Evolutionary conservation across 2,329 filamentous ascomycete species (phyloP).

Genomic region (Microsporum canis): DNA sequence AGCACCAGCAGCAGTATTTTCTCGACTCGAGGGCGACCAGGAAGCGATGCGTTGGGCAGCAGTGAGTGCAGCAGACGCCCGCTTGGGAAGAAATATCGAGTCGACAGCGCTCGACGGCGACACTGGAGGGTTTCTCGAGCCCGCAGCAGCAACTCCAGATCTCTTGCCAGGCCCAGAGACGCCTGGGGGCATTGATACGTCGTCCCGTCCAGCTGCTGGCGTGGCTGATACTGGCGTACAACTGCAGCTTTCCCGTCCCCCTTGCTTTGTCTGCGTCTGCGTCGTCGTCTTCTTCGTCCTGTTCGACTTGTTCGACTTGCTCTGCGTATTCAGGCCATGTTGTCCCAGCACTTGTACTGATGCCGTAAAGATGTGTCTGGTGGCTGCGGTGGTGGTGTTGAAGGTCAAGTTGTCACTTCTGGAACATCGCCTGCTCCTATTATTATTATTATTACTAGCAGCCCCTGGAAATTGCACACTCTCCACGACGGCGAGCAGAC

Average conservation of each 20-base stretch:
- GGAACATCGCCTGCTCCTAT: neutral
- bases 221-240: neutral
- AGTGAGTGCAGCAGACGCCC: conserved; percentile 4
- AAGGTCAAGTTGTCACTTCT: neutral
- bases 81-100: conserved; percentile 11
- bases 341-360: neutral
- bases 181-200: conserved; percentile 4
- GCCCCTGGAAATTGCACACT: conserved; percentile 5
- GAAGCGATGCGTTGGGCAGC: conserved; percentile 13
- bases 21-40: conserved; percentile 9
- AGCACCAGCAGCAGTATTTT: neutral
- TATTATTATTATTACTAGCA: neutral
- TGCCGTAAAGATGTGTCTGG: conserved; percentile 4
- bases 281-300: too few species aligned
- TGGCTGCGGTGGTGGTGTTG: conserved; percentile 1
- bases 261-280: too few species aligned
- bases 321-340: neutral
- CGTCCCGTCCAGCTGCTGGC: conserved; percentile 5
- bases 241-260: neutral
- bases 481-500: neutral
- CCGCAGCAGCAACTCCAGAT: neutral
- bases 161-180: neutral
- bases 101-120: neutral
- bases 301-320: neutral
- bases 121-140: neutral